These are phyloP conservation scores for Ogataea degrootiae DNA, from an alignment of 805 yeast genomes.

Conservation along the genomic window DNA sequence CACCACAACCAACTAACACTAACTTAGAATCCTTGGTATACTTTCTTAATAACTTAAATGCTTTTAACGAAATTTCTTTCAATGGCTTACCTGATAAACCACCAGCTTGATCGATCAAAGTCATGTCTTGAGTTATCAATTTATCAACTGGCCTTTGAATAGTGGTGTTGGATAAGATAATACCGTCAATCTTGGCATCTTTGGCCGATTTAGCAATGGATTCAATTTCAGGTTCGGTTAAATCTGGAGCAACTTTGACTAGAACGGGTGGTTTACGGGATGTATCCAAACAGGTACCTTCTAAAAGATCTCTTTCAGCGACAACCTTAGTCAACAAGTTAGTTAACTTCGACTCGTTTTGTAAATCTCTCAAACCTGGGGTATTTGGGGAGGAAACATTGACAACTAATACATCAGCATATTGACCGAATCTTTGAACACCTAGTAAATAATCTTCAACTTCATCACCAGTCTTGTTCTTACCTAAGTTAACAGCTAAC, in stretches of 20 bases:
- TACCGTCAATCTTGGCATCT: conserved; percentile 78
- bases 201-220: conserved; percentile 81
- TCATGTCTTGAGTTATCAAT: conserved; percentile 44
- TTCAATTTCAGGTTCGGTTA: conserved; percentile 71
- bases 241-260: conserved; percentile 93
- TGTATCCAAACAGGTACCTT: conserved; percentile 35
- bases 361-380: conserved; percentile 88
- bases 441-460: conserved; percentile 82
- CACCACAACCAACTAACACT: conserved; percentile 91
- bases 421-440: conserved; percentile 72
- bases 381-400: conserved; percentile 96
- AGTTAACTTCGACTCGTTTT: conserved; percentile 69
- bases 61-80: conserved; percentile 71
- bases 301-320: conserved; percentile 54
- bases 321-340: conserved; percentile 64
- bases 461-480: conserved; percentile 90
- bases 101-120: conserved; percentile 58
- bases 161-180: conserved; percentile 89
- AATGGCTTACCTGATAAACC: conserved; percentile 93
- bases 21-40: conserved; percentile 69
- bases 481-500: conserved; percentile 83
- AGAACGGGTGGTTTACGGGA: conserved; percentile 64
- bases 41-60: conserved; percentile 66
- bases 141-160: conserved; percentile 64
- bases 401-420: conserved; percentile 84